These are phyloP conservation scores for Phytophthora boehmeriae DNA, from an alignment of 352 stramenopile genomes.

Conservation along the genomic window DNA sequence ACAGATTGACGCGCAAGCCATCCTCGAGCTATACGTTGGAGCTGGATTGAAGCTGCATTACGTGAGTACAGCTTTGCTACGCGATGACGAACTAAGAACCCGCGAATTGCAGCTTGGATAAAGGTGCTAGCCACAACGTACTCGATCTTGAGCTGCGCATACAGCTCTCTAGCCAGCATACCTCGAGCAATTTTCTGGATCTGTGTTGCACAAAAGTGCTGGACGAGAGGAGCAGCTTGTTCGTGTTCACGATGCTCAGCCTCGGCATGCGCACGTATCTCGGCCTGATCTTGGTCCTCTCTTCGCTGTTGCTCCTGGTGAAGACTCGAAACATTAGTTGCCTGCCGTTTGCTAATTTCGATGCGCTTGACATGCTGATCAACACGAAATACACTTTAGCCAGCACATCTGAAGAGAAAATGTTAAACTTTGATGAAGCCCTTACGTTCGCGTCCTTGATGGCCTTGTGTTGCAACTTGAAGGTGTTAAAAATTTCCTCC, in stretches of 20 bases:
- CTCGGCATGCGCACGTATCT: slow-evolving; percentile 1
- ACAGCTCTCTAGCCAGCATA: slow-evolving; percentile 65
- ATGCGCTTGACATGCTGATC: slow-evolving; percentile 30
- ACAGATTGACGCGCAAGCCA: slow-evolving; percentile 53
- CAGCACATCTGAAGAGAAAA: background rate
- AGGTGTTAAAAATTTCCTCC: slow-evolving; percentile 68
- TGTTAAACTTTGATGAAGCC: background rate
- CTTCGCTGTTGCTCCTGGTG: slow-evolving; percentile 36
- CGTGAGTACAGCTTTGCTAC: slow-evolving; percentile 73
- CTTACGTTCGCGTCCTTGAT: slow-evolving; percentile 44
- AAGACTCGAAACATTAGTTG: slow-evolving; percentile 14
- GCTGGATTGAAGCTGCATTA: slow-evolving; percentile 55
- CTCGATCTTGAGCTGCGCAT: slow-evolving; percentile 63
- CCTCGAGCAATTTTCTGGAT: slow-evolving; percentile 82
- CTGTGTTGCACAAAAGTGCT: slow-evolving; percentile 73
- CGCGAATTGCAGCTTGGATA: slow-evolving; percentile 75
- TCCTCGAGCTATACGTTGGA: slow-evolving; percentile 65
- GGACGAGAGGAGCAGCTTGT: slow-evolving; percentile 40
- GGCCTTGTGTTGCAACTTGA: slow-evolving; percentile 68
- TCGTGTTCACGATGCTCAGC: slow-evolving; percentile 23
- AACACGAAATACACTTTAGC: slow-evolving; percentile 1
- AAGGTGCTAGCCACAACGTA: slow-evolving; percentile 77
- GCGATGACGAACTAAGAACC: slow-evolving; percentile 65
- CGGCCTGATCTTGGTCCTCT: slow-evolving; percentile 33
- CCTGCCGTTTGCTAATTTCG: slow-evolving; percentile 6